A percentile compares a stretch with the other conserved stretches of the same genome.
phyloP scores from a whole-genome alignment of 163 green algal genomes.

The Coccomyxa subellipsoidea region DNA sequence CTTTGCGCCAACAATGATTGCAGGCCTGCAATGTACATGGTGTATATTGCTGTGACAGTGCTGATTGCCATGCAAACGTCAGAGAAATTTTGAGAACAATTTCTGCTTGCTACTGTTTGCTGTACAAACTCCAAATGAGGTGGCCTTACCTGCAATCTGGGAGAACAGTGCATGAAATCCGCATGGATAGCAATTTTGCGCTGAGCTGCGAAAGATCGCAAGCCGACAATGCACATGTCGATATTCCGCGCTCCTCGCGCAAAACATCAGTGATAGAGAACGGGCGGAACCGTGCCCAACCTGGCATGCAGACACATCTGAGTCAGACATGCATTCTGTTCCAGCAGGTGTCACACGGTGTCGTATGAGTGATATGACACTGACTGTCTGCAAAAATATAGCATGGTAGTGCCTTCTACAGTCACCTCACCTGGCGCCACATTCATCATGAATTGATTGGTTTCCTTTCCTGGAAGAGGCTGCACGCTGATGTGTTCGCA shows the following conservation, averaged over 20 bases:
- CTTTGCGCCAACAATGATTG: not conserved
- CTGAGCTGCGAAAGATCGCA: not conserved
- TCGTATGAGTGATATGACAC: too few relatives aligned
- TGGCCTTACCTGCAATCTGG: not conserved
- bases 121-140: too few relatives aligned
- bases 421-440: not conserved
- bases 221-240: not conserved
- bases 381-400: not conserved
- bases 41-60: too few relatives aligned
- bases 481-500: not conserved
- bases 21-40: too few relatives aligned
- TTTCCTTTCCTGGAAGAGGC: not conserved
- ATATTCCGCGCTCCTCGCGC: not conserved
- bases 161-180: not conserved
- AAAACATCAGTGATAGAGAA: not conserved
- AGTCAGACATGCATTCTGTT: not conserved
- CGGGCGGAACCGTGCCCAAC: not conserved
- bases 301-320: not conserved
- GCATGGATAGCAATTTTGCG: not conserved
- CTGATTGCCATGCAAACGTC: too few relatives aligned
- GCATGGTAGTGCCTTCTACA: not conserved
- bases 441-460: not conserved
- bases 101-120: too few relatives aligned
- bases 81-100: too few relatives aligned
- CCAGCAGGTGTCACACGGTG: not conserved